Evolutionary conservation across 192 early-diverging fungal genomes (phyloP).

Genomic region (Podila minutissima): DNA sequence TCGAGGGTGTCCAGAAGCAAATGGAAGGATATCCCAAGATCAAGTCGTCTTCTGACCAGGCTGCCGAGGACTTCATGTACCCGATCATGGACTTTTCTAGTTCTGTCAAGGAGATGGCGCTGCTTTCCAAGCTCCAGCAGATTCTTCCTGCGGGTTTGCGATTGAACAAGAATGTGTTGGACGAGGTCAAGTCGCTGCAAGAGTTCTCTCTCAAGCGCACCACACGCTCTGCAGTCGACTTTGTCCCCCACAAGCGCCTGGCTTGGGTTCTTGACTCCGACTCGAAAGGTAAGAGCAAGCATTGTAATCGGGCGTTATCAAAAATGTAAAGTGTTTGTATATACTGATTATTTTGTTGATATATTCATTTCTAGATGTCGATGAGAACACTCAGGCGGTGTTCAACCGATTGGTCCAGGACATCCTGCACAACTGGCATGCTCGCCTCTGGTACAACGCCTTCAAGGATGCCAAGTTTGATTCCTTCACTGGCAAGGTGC

Average conservation of each 20-base stretch:
- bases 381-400: conserved; percentile 35
- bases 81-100: conserved; percentile 59
- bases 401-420: conserved; percentile 62
- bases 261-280: conserved; percentile 65
- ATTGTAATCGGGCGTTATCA: neutral
- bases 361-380: conserved; percentile 20
- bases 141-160: conserved; percentile 15
- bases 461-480: conserved; percentile 54
- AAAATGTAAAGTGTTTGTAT: neutral
- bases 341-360: neutral
- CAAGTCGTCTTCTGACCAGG: conserved; percentile 29
- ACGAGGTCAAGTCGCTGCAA: conserved; percentile 49
- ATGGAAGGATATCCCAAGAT: conserved; percentile 42
- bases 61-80: conserved; percentile 34
- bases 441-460: conserved; percentile 61
- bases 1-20: conserved; percentile 49
- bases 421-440: conserved; percentile 60
- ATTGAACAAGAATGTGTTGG: conserved; percentile 27
- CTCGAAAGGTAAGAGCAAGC: conserved; percentile 25
- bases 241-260: conserved; percentile 73
- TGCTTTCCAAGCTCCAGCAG: conserved; percentile 53
- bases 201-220: conserved; percentile 58
- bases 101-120: conserved; percentile 59
- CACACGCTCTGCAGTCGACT: conserved; percentile 64
- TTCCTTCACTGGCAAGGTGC: conserved; percentile 31